Percentiles rank a stretch among this genome's conserved stretches.
These are phyloP conservation scores for Themeda triandra DNA, from an alignment of 176 grass and related monocot genomes.

Conservation along the genomic window DNA sequence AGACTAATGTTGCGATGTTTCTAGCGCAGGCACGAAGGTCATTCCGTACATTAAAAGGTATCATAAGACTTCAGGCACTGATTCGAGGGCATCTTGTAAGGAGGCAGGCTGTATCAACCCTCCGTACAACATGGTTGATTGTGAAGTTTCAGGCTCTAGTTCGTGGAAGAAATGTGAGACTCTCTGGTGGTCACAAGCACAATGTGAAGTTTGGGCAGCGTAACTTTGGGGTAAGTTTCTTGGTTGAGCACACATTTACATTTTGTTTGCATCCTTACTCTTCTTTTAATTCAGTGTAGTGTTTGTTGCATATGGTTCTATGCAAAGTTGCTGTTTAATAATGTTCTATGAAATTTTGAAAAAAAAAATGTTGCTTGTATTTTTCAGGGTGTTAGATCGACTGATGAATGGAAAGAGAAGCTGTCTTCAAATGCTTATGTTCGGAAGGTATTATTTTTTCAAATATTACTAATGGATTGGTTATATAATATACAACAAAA, in stretches of 20 bases:
- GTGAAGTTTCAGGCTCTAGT: conserved; percentile 74
- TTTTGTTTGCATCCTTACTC: conserved; percentile 21
- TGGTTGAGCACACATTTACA: neutral
- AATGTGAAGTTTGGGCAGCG: conserved; percentile 31
- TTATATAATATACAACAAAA: neutral
- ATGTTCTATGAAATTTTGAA: neutral
- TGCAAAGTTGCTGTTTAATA: neutral
- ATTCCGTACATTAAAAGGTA: conserved; percentile 85
- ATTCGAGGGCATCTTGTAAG: conserved; percentile 93
- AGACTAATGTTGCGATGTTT: conserved; percentile 18
- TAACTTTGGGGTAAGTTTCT: conserved; percentile 38
- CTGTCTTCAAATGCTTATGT: conserved; percentile 73
- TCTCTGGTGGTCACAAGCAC: conserved; percentile 21
- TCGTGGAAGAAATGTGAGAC: conserved; percentile 70
- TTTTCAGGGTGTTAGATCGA: conserved; percentile 48
- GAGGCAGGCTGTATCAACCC: conserved; percentile 78
- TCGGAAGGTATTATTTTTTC: conserved; percentile 50
- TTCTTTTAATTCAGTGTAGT: neutral
- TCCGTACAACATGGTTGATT: conserved; percentile 61
- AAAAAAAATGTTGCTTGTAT: conserved; percentile 20
- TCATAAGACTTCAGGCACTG: conserved; percentile 91
- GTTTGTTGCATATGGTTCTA: neutral
- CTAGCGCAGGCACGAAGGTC: conserved; percentile 76
- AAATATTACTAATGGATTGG: neutral
- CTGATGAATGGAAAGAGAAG: conserved; percentile 70